These are phyloP conservation scores for Umbelopsis isabellina DNA, from an alignment of 192 early-diverging fungal genomes.

Conservation along the genomic window DNA sequence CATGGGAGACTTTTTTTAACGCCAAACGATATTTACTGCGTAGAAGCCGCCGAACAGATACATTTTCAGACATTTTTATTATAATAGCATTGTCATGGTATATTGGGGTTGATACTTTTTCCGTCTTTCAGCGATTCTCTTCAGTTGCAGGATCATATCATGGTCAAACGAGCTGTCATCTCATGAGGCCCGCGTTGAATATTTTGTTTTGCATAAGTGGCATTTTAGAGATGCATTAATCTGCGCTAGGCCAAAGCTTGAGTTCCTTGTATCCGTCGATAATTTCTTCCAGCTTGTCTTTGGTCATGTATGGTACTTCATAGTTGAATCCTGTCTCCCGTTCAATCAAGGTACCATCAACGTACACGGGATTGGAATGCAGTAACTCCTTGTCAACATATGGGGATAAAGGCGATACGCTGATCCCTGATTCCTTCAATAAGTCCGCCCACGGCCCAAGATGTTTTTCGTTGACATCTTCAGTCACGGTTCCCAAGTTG, in stretches of 20 bases:
- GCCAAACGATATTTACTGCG: no score
- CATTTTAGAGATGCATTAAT: not conserved
- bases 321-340: slow-evolving; percentile 72
- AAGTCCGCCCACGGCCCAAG: slow-evolving; percentile 92
- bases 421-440: slow-evolving; percentile 67
- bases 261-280: slow-evolving; percentile 81
- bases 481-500: slow-evolving; percentile 83
- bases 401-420: slow-evolving; percentile 87
- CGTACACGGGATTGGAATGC: slow-evolving; percentile 79
- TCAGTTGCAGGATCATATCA: not conserved
- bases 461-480: slow-evolving; percentile 87
- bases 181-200: no score
- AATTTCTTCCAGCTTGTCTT: slow-evolving; percentile 67
- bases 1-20: no score
- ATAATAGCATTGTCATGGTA: not conserved
- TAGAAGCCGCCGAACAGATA: no score
- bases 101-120: not conserved
- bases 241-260: slow-evolving; percentile 78
- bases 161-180: not conserved
- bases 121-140: not conserved
- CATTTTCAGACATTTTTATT: not conserved
- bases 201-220: no score
- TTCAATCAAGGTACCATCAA: slow-evolving; percentile 87
- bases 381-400: slow-evolving; percentile 93
- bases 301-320: slow-evolving; percentile 64